phyloP scores from a whole-genome alignment of 805 yeast genomes.

The Lipomyces kockii region DNA sequence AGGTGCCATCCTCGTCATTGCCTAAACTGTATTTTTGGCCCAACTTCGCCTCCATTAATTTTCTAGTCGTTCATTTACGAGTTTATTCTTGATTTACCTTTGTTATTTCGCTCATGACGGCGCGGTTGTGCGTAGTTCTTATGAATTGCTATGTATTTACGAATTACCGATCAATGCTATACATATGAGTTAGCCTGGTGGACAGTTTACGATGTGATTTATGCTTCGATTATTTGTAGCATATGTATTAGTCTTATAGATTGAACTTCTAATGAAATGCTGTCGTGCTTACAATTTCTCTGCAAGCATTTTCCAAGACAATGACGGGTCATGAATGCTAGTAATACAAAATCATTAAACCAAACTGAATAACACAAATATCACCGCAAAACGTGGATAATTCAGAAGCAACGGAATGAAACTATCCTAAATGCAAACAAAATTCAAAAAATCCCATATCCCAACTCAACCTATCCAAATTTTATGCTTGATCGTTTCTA shows the following conservation, averaged over 20 bases:
- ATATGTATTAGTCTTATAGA: no score
- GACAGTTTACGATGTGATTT: no score
- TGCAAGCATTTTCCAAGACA: neutral
- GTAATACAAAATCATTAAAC: neutral
- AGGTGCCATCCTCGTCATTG: slow-evolving; percentile 3
- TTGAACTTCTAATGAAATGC: neutral
- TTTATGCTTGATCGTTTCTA: neutral
- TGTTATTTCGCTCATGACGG: neutral
- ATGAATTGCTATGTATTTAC: no score
- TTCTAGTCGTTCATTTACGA: neutral
- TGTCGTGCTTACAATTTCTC: neutral
- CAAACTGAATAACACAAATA: neutral
- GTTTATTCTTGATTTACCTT: neutral
- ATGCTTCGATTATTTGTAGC: no score
- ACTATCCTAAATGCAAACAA: neutral
- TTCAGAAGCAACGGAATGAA: neutral
- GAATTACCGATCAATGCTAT: neutral
- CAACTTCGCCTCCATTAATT: neutral
- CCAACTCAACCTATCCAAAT: neutral
- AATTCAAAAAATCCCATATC: neutral
- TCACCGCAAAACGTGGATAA: neutral
- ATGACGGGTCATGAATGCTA: neutral
- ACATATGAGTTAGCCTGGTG: no score
- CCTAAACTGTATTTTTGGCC: neutral
- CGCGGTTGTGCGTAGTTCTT: no score